phyloP scores from a whole-genome alignment of 1,139 yeast genomes.

The Nakaseomyces delphensis region DNA sequence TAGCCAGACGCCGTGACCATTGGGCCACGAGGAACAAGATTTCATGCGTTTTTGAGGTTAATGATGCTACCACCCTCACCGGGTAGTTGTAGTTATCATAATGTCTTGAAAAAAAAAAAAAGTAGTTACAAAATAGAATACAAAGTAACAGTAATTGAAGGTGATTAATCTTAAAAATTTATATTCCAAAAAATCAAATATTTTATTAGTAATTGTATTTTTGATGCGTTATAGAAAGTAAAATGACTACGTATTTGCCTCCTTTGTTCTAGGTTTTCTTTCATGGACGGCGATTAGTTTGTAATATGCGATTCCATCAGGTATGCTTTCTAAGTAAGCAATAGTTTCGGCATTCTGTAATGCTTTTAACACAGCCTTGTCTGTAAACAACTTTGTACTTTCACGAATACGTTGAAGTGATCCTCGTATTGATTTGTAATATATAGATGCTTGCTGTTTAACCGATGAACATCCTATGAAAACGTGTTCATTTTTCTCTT shows the following conservation, averaged over 20 bases:
- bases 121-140: no score
- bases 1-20: constrained; percentile 92
- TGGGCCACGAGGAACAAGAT: constrained; percentile 73
- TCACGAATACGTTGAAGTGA: neutral
- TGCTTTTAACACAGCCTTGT: neutral
- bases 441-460: neutral
- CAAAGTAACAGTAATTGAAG: no score
- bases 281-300: neutral
- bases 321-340: neutral
- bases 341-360: neutral
- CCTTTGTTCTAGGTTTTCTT: neutral
- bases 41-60: neutral
- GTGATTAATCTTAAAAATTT: no score
- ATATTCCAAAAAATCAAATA: no score
- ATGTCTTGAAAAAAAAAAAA: no score
- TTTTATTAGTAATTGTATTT: neutral
- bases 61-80: neutral
- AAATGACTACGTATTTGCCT: neutral
- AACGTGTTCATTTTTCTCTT: neutral
- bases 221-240: neutral
- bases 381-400: neutral
- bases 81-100: no score
- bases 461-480: neutral
- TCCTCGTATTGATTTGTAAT: neutral
- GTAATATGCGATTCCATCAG: neutral